A percentile compares a stretch with the other conserved stretches of the same genome.
Evolutionary conservation across 1,139 yeast genomes (phyloP).

Genomic region (Geotrichum reessii): DNA sequence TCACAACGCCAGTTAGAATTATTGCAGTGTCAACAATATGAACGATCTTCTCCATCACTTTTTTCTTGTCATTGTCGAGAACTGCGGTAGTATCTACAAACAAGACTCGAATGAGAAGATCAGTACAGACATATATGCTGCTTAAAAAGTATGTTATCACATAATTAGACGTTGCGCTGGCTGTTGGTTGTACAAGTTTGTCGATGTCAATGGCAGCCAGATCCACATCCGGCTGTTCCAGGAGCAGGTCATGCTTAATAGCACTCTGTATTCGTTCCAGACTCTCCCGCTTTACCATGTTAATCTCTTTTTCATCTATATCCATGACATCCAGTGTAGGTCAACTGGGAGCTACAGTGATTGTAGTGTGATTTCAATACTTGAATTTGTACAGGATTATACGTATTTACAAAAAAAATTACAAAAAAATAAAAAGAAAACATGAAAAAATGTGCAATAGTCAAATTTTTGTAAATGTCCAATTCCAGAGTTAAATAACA

Average conservation of each 20-base stretch:
- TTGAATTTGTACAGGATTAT: background rate
- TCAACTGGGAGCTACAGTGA: background rate
- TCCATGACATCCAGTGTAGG: background rate
- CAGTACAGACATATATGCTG: background rate
- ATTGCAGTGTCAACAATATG: conserved; percentile 1
- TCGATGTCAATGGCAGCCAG: background rate
- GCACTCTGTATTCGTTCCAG: background rate
- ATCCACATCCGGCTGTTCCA: background rate
- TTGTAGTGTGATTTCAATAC: background rate
- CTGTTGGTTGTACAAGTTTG: background rate
- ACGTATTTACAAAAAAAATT: background rate
- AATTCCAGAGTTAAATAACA: background rate
- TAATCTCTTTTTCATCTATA: background rate
- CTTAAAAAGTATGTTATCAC: background rate
- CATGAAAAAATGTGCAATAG: background rate
- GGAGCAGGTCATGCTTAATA: background rate
- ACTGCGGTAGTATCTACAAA: background rate
- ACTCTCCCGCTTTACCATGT: background rate
- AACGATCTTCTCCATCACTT: background rate
- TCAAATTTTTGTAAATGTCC: background rate
- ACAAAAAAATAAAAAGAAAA: background rate
- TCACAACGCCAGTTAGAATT: conserved; percentile 1
- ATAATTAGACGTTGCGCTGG: background rate
- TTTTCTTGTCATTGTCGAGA: background rate
- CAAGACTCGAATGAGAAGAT: background rate